Evolutionary conservation across 1,284 basidiomycete genomes (phyloP).

Genomic region (Peniophora sp.): DNA sequence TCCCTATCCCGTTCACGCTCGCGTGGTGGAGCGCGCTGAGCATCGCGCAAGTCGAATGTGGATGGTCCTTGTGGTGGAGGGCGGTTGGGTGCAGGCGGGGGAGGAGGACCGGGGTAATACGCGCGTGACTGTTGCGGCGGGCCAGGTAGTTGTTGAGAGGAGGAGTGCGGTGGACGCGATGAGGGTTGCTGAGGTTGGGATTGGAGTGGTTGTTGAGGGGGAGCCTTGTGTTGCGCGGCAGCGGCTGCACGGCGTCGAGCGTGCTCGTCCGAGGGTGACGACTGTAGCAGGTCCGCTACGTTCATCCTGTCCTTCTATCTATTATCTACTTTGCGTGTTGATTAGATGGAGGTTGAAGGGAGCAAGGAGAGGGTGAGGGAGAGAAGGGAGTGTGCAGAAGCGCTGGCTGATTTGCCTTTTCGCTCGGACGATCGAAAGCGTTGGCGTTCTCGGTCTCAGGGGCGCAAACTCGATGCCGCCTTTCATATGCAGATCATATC

Average conservation of each 20-base stretch:
- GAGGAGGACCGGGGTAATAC: conserved; percentile 2
- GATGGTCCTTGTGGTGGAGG: not conserved
- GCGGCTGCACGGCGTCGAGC: conserved; percentile 15
- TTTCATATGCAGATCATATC: no score
- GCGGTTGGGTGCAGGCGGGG: not conserved
- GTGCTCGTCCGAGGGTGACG: conserved; percentile 52
- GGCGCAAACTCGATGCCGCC: no score
- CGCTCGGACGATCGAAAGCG: no score
- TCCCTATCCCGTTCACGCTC: conserved; percentile 9
- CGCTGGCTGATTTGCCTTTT: no score
- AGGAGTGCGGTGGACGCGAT: not conserved
- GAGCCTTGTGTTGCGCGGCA: conserved; percentile 3
- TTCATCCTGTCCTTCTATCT: conserved; percentile 47
- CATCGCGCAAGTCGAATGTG: not conserved
- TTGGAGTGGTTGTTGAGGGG: not conserved
- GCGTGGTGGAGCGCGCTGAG: conserved; percentile 10
- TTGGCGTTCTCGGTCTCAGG: no score
- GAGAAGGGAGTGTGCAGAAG: no score
- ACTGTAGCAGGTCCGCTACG: conserved; percentile 61
- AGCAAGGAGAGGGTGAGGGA: no score
- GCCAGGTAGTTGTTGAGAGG: conserved; percentile 6
- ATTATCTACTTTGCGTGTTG: no score
- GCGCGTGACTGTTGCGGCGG: conserved; percentile 8
- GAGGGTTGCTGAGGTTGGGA: conserved; percentile 5
- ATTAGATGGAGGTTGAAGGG: not conserved